Evolutionary conservation across 768 basidiomycete genomes (phyloP).

Genomic region (Lentinula raphanica): DNA sequence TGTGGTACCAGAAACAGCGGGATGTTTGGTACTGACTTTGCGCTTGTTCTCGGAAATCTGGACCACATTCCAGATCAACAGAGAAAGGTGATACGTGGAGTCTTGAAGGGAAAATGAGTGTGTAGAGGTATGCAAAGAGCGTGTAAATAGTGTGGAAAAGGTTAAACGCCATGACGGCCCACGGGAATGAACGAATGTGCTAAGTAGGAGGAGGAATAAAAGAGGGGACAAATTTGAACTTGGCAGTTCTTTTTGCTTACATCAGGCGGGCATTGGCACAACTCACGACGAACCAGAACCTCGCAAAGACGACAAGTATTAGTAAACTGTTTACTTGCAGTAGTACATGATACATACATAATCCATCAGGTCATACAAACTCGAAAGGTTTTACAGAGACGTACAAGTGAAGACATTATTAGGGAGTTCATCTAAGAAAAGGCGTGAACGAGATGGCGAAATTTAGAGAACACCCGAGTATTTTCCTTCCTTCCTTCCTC

Average conservation of each 20-base stretch:
- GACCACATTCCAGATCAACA: slow-evolving; percentile 3
- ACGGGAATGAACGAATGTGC: too few species aligned
- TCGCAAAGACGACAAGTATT: neutral
- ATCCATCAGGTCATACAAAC: neutral
- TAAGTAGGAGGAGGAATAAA: too few species aligned
- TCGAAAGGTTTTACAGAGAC: neutral
- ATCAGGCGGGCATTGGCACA: too few species aligned
- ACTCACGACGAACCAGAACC: too few species aligned
- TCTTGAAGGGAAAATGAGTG: neutral
- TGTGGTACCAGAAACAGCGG: neutral
- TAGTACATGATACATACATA: neutral
- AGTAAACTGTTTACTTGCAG: neutral
- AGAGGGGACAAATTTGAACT: too few species aligned
- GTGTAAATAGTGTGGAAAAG: slow-evolving; percentile 4
- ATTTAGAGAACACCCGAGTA: too few species aligned
- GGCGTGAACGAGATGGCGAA: neutral
- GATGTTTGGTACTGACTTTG: neutral
- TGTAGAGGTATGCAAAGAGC: slow-evolving; percentile 2
- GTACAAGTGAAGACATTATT: neutral
- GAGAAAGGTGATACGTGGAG: neutral
- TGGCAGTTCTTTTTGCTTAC: too few species aligned
- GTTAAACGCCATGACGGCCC: neutral
- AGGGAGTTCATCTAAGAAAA: neutral
- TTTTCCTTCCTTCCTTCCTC: too few species aligned
- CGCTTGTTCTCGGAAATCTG: neutral